Base-by-base conservation (phyloP, 208 protist genomes). In the Naegleria fowleri region DNA sequence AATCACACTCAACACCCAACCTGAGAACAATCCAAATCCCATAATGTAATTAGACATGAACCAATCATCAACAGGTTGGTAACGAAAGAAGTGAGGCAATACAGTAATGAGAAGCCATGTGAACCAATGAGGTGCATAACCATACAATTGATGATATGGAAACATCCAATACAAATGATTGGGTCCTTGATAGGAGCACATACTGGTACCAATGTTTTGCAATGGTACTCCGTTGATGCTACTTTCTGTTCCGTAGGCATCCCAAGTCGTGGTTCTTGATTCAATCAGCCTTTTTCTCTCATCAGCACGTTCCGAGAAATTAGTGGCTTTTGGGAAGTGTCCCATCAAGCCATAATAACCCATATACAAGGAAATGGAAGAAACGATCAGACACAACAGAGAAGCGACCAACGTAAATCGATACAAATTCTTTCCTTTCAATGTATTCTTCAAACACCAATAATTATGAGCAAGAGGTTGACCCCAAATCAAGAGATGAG, bases 111-210 rank as follows among this genome's bases (percentile, higher is more conserved):
- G 16, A 11, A 79, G n/a, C 67, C 67, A 79, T 1, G 67, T 79
- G 6, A 25, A 25, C 67, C 67, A 79, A 33, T 79, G 67, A 36
- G 67, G 67, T 5, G 25, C 13, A 79, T 79, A 79, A 36, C 67
- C 67, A 19, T n/a, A 79, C 29, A 79, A 33, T 79, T 79, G 67
- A 79, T 79, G 67, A 79, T 79, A 79, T 15, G 67, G 67, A 25
- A 79, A 79, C 29, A 79, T 36, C 67, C 67, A 79, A 33, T 79
- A 79, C 29, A 79, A 79, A 33, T 79, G 67, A 79, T 79, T 79
- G 6, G 67, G 67, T 6, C 67, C 67, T 79, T 79, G 67, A 79
- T 79, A 79, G 9, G 29, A 36, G n/a, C 67, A 79, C 7, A 79
- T 2, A 9, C 0, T 15, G 6, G 67, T 36, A 36, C 67, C 67